Evolutionary conservation across 345 rosid species (phyloP), one percentile per base, ranked within the genome.

Genomic region (Lepidium africanum): DNA sequence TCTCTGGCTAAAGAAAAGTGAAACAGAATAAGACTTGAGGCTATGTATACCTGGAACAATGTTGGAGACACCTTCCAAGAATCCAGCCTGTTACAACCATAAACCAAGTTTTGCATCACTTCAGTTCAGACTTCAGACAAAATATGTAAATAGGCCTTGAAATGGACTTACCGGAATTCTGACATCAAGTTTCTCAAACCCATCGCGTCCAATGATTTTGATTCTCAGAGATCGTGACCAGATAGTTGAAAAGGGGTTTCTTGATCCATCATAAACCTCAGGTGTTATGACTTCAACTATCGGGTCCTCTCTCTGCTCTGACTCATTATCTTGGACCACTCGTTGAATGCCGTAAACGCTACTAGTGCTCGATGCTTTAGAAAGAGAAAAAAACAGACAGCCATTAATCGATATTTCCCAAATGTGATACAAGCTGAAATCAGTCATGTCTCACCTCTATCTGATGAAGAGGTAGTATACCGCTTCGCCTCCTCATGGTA

Each of bases 251-350:
- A 92, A 92, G 10, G 92, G 82, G 60, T 52, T 72, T 82, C 86
- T 83, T 41, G 95, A 78, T 59, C 78, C 69, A 77, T 50, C 79
- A 76, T 79, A 83, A 30, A 79, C 84, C 39, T 87, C 86, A 70
- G 96, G 98, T 74, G 84, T 84, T 23, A 90, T 81, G 60, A 93
- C 98, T 88, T 93, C 98, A 39, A 90, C 86, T 69, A 84, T 56
- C 14, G 84, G 85, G 57, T 82, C 94, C 72, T 80, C 82, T 65
- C 81, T 83, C 75, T 67, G 76, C 67, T 78, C 83, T 35, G 78
- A 59, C 41, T 81, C 83, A 68, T n/a, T n/a, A n/a, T 84, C 92
- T 79, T 54, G 79, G 79, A 57, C 70, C 53, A 76, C 82, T 75
- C 70, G 71, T 80, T 82, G 84, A 51, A 72, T 72, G 69, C 72